These are phyloP conservation scores for Cyclotella distinguenda DNA, from an alignment of 108 stramenopile species.

Conservation along the genomic window DNA sequence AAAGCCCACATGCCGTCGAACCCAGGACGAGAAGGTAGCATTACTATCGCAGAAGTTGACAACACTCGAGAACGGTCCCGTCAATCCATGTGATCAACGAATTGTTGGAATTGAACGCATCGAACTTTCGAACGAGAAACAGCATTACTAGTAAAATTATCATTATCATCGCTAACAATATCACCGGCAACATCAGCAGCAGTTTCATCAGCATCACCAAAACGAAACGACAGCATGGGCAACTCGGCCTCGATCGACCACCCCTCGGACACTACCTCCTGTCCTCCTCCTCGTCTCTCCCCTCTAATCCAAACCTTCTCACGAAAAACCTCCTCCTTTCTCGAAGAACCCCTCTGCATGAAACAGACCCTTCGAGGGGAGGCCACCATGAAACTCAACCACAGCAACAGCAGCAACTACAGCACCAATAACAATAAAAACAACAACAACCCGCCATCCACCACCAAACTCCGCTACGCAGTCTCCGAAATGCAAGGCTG, in stretches of 20 bases:
- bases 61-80: too few relatives aligned
- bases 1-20: too few relatives aligned
- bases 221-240: conserved; percentile 7
- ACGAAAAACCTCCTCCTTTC: conserved; percentile 34
- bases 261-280: neutral
- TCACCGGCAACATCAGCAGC: too few relatives aligned
- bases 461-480: conserved; percentile 35
- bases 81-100: too few relatives aligned
- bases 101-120: too few relatives aligned
- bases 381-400: conserved; percentile 17
- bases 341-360: conserved; percentile 54
- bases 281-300: neutral
- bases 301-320: conserved; percentile 11
- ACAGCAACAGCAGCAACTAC: neutral
- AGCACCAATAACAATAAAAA: neutral
- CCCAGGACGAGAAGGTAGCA: too few relatives aligned
- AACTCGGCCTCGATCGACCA: conserved; percentile 3
- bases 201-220: too few relatives aligned
- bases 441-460: neutral
- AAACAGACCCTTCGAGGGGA: conserved; percentile 66
- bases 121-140: too few relatives aligned
- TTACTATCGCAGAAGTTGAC: too few relatives aligned
- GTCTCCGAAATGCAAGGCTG: conserved; percentile 83
- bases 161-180: too few relatives aligned
- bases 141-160: too few relatives aligned